Conservation (phyloP, 257 asterid genomes). For the Eustoma russellianum region DNA sequence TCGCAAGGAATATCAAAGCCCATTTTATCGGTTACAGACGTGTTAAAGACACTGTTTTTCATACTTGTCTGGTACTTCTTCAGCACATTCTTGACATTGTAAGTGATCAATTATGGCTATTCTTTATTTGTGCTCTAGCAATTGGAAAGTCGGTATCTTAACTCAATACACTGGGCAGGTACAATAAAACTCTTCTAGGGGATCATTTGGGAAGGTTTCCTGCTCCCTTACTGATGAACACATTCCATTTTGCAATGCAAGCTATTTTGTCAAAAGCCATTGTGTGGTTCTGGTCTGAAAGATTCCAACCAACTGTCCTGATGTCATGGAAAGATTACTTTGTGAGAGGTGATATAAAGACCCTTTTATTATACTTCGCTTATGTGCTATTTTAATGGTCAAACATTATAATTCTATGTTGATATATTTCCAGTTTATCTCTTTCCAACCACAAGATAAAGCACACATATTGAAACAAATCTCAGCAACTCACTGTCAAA, state of each 20-base stretch:
- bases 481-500: too few relatives aligned
- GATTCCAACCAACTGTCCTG: constrained; percentile 46
- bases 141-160: too few relatives aligned
- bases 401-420: background rate
- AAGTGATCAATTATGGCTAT: constrained; percentile 21
- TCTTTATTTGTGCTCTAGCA: too few relatives aligned
- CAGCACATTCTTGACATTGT: constrained; percentile 94
- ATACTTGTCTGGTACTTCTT: constrained; percentile 88
- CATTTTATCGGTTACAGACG: constrained; percentile 47
- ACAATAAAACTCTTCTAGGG: constrained; percentile 89
- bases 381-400: background rate
- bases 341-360: constrained; percentile 30
- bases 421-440: background rate
- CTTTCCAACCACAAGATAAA: background rate
- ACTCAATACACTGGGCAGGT: constrained; percentile 36
- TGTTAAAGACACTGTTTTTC: constrained; percentile 72
- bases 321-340: constrained; percentile 94
- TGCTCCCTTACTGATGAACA: constrained; percentile 93
- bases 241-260: constrained; percentile 93
- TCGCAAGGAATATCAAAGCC: constrained; percentile 18
- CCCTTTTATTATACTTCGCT: background rate
- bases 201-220: constrained; percentile 95
- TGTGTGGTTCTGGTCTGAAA: constrained; percentile 86
- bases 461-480: too few relatives aligned
- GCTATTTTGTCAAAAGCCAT: constrained; percentile 77